A percentile compares a stretch with the other conserved stretches of the same genome.
phyloP scores from a whole-genome alignment of 1,284 basidiomycete genomes.

The Anthracocystis panici-leucophaei region DNA sequence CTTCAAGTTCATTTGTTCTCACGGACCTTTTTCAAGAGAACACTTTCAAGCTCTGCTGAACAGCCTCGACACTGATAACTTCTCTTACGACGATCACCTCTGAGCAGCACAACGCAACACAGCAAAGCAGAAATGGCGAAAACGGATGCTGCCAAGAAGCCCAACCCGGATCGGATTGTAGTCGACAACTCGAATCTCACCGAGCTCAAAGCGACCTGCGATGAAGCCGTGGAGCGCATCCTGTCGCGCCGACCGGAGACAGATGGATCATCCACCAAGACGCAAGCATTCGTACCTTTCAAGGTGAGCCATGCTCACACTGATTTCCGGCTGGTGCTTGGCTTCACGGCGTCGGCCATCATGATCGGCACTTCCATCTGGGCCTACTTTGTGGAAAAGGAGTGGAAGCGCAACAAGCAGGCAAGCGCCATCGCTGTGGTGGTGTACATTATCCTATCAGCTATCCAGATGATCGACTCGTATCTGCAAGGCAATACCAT shows the following conservation, averaged over 20 bases:
- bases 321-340: conserved; percentile 57
- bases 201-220: conserved; percentile 64
- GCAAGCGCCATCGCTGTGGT: conserved; percentile 52
- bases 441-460: conserved; percentile 49
- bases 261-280: conserved; percentile 18
- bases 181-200: conserved; percentile 60
- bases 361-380: conserved; percentile 64
- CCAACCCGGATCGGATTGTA: conserved; percentile 47
- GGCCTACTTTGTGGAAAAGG: conserved; percentile 63
- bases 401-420: conserved; percentile 63
- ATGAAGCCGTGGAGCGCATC: conserved; percentile 62
- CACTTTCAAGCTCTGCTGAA: not conserved
- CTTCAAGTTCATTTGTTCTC: not conserved
- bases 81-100: not conserved
- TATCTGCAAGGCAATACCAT: conserved; percentile 58
- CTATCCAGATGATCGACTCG: conserved; percentile 46
- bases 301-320: conserved; percentile 59
- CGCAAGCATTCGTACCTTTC: conserved; percentile 53
- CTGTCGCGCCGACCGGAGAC: conserved; percentile 36
- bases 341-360: conserved; percentile 54
- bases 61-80: not conserved
- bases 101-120: not conserved
- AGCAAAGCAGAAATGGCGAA: conserved; percentile 17
- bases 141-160: not conserved
- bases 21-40: not conserved